These are phyloP conservation scores for Syzygium jambos DNA, from an alignment of 345 rosid species.

Conservation along the genomic window DNA sequence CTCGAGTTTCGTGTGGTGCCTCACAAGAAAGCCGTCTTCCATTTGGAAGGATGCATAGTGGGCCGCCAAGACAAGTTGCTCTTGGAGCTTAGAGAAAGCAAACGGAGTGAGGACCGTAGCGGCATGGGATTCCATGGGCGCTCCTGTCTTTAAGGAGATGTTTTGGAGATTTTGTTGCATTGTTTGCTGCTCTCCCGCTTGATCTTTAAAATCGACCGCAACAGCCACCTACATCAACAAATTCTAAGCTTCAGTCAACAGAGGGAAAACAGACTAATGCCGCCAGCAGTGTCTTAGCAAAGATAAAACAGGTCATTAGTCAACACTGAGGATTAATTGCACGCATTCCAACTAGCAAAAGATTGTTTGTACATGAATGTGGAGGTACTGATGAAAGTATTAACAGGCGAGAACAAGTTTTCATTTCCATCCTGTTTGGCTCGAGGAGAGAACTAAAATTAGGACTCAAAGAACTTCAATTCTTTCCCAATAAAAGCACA, in stretches of 20 bases:
- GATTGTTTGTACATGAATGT: background rate
- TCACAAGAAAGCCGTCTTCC: slow-evolving; percentile 76
- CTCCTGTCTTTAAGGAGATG: slow-evolving; percentile 77
- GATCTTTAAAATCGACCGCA: slow-evolving; percentile 90
- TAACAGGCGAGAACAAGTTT: background rate
- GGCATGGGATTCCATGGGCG: slow-evolving; percentile 95
- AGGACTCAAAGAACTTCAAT: background rate
- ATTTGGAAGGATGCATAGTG: slow-evolving; percentile 90
- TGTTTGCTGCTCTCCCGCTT: slow-evolving; percentile 89
- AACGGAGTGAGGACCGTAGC: slow-evolving; percentile 81
- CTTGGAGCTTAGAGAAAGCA: slow-evolving; percentile 96
- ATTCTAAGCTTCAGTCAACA: background rate
- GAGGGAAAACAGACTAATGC: background rate
- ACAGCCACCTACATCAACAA: slow-evolving; percentile 56
- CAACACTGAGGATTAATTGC: background rate
- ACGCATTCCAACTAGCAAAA: background rate
- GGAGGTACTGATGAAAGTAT: background rate
- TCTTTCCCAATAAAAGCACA: background rate
- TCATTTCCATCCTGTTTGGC: background rate
- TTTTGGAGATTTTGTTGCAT: slow-evolving; percentile 97
- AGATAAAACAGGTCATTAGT: background rate
- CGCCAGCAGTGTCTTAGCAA: background rate
- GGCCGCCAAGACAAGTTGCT: slow-evolving; percentile 88
- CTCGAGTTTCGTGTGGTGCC: slow-evolving; percentile 89
- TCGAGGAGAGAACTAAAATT: background rate